These are phyloP conservation scores for Brettanomyces anomalus DNA, from an alignment of 805 yeast species.

Conservation along the genomic window DNA sequence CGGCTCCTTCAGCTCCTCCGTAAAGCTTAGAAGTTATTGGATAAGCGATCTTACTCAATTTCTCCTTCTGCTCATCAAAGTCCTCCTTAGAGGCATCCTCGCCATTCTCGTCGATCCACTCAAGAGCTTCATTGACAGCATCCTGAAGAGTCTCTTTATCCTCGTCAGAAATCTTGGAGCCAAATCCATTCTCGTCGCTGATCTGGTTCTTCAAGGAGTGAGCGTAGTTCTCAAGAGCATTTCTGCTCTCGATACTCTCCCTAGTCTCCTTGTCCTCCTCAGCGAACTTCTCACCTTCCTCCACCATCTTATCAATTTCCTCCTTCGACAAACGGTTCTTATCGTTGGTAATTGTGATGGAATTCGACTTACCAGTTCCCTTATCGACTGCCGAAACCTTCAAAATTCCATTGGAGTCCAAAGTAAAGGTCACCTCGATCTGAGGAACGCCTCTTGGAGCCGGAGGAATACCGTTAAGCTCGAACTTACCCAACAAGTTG, in stretches of 20 bases:
- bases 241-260: slow-evolving; percentile 81
- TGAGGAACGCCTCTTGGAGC: slow-evolving; percentile 92
- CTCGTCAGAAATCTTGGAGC: slow-evolving; percentile 75
- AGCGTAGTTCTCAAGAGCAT: slow-evolving; percentile 81
- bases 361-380: slow-evolving; percentile 89
- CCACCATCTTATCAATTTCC: slow-evolving; percentile 95
- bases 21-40: slow-evolving; percentile 89
- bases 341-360: slow-evolving; percentile 87
- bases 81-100: slow-evolving; percentile 89
- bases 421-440: slow-evolving; percentile 80
- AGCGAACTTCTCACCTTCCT: slow-evolving; percentile 91
- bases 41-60: slow-evolving; percentile 72
- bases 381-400: slow-evolving; percentile 84
- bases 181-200: slow-evolving; percentile 46
- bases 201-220: slow-evolving; percentile 66
- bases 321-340: slow-evolving; percentile 91
- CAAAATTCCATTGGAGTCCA: slow-evolving; percentile 82
- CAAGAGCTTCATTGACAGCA: slow-evolving; percentile 74
- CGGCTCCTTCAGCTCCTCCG: slow-evolving; percentile 27
- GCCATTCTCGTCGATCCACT: slow-evolving; percentile 58
- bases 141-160: slow-evolving; percentile 85
- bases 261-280: slow-evolving; percentile 82
- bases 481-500: slow-evolving; percentile 81
- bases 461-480: slow-evolving; percentile 79
- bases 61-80: slow-evolving; percentile 82